Evolutionary conservation across 2,329 filamentous ascomycete genomes (phyloP).

Genomic region (Sporothrix pseudoabietina): DNA sequence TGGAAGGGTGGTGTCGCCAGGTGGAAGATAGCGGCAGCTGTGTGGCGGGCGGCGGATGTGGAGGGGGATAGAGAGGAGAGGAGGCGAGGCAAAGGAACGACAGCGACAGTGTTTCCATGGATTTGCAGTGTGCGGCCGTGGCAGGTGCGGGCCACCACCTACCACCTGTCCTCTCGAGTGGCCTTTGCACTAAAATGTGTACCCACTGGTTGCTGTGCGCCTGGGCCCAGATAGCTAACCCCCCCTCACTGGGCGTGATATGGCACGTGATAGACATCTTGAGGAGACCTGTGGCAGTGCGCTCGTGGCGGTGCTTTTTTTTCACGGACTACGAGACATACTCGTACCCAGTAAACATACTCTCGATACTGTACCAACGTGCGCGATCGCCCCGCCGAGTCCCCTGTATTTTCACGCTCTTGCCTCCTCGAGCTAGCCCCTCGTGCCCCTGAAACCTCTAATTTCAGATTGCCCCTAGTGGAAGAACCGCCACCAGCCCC

Average conservation of each 20-base stretch:
- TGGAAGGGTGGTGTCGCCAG: slow-evolving; percentile 23
- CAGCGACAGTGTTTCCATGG: neutral
- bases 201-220: slow-evolving; percentile 22
- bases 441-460: slow-evolving; percentile 15
- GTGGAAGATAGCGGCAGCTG: slow-evolving; percentile 1
- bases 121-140: slow-evolving; percentile 29
- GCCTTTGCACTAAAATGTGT: slow-evolving; percentile 28
- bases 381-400: neutral
- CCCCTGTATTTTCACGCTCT: no score
- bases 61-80: slow-evolving; percentile 11
- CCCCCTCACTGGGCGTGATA: neutral
- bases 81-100: slow-evolving; percentile 13
- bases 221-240: neutral
- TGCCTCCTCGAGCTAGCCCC: slow-evolving; percentile 9
- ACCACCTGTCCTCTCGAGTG: slow-evolving; percentile 34
- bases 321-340: neutral
- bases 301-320: neutral
- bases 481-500: neutral
- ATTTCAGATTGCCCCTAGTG: slow-evolving; percentile 6
- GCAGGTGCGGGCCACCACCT: slow-evolving; percentile 6
- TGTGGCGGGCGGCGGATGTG: slow-evolving; percentile 11
- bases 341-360: no score
- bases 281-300: neutral
- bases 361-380: no score
- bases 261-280: neutral